These are phyloP conservation scores for Ogataea chonburiensis DNA, from an alignment of 805 yeast genomes.

Conservation along the genomic window DNA sequence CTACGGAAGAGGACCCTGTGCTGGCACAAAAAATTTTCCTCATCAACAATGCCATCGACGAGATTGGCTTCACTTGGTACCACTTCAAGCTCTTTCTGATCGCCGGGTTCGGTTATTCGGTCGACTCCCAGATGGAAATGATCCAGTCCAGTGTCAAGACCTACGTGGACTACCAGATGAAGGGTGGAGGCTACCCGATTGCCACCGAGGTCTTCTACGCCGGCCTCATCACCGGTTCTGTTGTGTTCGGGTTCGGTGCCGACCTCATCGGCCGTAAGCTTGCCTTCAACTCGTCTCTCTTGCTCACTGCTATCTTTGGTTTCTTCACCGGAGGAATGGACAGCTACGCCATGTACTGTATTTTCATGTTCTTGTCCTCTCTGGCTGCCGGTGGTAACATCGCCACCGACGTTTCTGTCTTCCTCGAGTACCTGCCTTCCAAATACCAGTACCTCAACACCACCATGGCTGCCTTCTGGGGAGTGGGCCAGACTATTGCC, in stretches of 20 bases:
- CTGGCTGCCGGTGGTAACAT: conserved; percentile 53
- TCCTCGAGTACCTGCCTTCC: conserved; percentile 48
- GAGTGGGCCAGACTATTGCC: conserved; percentile 58
- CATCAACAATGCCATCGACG: conserved; percentile 55
- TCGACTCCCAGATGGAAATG: conserved; percentile 52
- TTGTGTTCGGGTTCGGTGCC: conserved; percentile 53
- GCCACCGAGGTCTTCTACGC: conserved; percentile 44
- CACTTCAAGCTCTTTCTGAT: conserved; percentile 49
- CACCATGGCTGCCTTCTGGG: conserved; percentile 58
- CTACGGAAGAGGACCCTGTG: conserved; percentile 35
- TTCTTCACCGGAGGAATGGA: conserved; percentile 49
- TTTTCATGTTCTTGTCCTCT: conserved; percentile 40
- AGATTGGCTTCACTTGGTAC: conserved; percentile 59
- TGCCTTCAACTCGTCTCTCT: conserved; percentile 47
- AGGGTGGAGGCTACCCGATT: conserved; percentile 38
- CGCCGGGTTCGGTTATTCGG: conserved; percentile 58
- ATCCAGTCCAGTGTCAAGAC: conserved; percentile 44
- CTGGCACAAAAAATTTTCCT: conserved; percentile 42
- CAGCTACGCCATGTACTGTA: conserved; percentile 44
- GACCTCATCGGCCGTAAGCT: conserved; percentile 50
- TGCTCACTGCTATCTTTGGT: conserved; percentile 45
- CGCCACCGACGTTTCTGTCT: conserved; percentile 48
- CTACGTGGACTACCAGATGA: conserved; percentile 42
- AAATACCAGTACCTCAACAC: conserved; percentile 49
- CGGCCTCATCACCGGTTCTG: conserved; percentile 49